phyloP scores from a whole-genome alignment of 441 rosid species.

The Eugenia klotzschiana region DNA sequence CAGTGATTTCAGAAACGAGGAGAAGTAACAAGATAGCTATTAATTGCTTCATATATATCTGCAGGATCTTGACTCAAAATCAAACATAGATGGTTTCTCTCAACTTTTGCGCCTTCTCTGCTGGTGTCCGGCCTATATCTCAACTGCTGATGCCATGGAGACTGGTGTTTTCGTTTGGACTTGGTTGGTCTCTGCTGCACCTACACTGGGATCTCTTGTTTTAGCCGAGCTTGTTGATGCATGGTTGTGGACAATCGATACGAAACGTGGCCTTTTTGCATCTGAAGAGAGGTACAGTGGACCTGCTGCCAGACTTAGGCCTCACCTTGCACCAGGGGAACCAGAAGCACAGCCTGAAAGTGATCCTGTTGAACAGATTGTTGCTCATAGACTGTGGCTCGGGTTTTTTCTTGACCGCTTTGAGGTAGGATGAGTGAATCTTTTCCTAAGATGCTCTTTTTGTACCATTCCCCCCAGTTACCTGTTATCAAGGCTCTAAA shows the following conservation, averaged over 20 bases:
- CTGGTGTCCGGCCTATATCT: slow-evolving; percentile 99
- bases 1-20: not conserved
- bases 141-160: slow-evolving; percentile 92
- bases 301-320: slow-evolving; percentile 90
- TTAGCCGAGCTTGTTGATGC: slow-evolving; percentile 99
- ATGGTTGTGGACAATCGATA: slow-evolving; percentile 98
- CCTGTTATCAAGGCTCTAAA: not conserved
- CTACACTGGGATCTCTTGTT: slow-evolving; percentile 78
- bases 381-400: slow-evolving; percentile 93
- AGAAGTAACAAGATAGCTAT: not conserved
- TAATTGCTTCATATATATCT: not conserved
- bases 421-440: slow-evolving; percentile 50
- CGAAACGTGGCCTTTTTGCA: slow-evolving; percentile 90
- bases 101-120: slow-evolving; percentile 93
- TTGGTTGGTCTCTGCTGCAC: slow-evolving; percentile 98
- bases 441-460: not conserved
- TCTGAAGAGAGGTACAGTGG: slow-evolving; percentile 72
- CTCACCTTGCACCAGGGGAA: slow-evolving; percentile 92
- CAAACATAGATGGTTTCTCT: slow-evolving; percentile 83
- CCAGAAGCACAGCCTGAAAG: slow-evolving; percentile 59
- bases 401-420: slow-evolving; percentile 94
- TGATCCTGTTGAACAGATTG: slow-evolving; percentile 82
- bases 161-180: slow-evolving; percentile 96
- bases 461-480: not conserved
- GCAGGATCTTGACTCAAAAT: slow-evolving; percentile 61